Conservation (phyloP, 441 rosid genomes). For the Aquilaria agallochum region DNA sequence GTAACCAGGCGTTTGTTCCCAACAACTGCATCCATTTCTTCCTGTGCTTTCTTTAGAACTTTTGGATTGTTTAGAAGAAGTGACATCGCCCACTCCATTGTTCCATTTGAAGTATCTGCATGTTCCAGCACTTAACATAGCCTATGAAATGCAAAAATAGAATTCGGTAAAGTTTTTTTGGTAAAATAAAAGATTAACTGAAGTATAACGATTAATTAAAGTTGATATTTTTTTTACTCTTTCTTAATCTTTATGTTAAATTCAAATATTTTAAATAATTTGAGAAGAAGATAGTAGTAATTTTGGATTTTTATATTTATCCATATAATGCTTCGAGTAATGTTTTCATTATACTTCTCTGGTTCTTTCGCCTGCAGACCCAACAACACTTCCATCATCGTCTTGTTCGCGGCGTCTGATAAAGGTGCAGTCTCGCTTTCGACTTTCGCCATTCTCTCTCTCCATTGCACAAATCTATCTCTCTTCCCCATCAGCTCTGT, state of each 20-base stretch:
- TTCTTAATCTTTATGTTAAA: no score
- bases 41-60: conserved; percentile 20
- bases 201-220: neutral
- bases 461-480: conserved; percentile 2
- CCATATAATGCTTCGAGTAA: conserved; percentile 32
- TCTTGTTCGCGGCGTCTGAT: conserved; percentile 7
- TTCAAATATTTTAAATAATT: no score
- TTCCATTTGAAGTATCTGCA: conserved; percentile 19
- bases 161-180: no score
- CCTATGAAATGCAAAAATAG: conserved; percentile 1
- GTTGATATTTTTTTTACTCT: no score
- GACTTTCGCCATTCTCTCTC: conserved; percentile 1
- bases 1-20: conserved; percentile 8
- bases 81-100: conserved; percentile 32
- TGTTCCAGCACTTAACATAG: conserved; percentile 22
- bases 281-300: neutral
- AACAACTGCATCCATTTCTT: conserved; percentile 17
- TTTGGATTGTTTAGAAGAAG: conserved; percentile 21
- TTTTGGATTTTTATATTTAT: conserved; percentile 21
- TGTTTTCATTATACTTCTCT: conserved; percentile 24
- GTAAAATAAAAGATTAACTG: neutral
- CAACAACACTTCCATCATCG: conserved; percentile 28
- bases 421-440: conserved; percentile 5
- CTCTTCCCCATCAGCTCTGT: conserved; percentile 6
- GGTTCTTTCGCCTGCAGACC: conserved; percentile 26